Base-by-base conservation (phyloP, 208 protist genomes). In the Acanthamoeba triangularis region DNA sequence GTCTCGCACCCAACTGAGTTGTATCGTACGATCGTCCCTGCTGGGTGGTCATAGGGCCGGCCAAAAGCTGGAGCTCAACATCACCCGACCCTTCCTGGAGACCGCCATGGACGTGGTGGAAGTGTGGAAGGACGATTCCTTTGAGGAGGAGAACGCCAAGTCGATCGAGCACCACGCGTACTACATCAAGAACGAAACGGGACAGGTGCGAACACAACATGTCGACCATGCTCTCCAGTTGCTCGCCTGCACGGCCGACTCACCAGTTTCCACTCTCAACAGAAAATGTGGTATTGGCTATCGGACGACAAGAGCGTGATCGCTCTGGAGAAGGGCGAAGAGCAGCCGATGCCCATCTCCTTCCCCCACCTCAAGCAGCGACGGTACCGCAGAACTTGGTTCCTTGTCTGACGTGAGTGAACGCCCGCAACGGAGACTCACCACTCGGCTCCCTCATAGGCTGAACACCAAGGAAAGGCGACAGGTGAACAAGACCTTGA, bases 181-280 rank as follows among this genome's bases (percentile, higher is more conserved):
- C 47, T 93, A 76, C 61, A 93, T 93, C 87, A 93, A 93, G 61
- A 93, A 93, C 61, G 87, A 93, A 25, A 93, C 87, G 16, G 87
- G 87, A 8, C 87, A 85, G 76, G 76, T 85, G 59, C 1, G 67
- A 20, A 25, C 3, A 20, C 25, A 20, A 25, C 3, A 20, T 23
- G 1, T 47, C 20, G 16, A 3, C 1, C 14, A 10, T 10, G 2
- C 18, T 20, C 30, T n/a, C 37, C 13, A 82, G 30, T 82, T 72
- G 18, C 20, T 37, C 61, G 61, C 18, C 28, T 72, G 13, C 35
- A 44, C 35, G 23, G 67, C 65, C 3, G 18, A 44, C 69, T 47
- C 30, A 78, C 30, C 1, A 0, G 1, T 28, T 47, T 11, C 30
- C 1, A 0, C 6, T 14, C 20, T 2, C 25, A 14, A 85, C 47